Conservation (phyloP, 345 rosid species). For the Lagerstroemia speciosa region DNA sequence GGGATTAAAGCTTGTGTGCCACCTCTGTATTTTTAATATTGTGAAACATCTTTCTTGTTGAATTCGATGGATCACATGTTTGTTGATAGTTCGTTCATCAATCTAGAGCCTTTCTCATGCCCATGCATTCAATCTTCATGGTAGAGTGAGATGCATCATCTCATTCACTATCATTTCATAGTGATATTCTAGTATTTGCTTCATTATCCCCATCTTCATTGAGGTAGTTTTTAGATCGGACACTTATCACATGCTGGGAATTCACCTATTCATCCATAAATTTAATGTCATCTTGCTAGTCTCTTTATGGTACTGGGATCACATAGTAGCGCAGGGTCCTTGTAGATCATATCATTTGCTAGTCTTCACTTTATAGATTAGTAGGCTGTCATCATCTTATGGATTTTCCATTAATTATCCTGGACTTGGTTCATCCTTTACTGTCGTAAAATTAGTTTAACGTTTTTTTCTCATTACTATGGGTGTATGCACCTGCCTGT, state of each 20-base stretch:
- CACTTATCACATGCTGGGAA: not conserved
- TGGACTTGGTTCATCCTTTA: not conserved
- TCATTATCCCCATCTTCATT: not conserved
- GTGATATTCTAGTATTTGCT: not conserved
- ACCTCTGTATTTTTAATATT: not conserved
- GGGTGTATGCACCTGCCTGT: not conserved
- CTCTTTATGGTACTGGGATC: not conserved
- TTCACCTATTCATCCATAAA: not conserved
- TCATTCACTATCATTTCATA: not conserved
- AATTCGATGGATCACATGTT: not conserved
- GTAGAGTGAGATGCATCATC: not conserved
- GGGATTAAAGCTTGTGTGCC: not conserved
- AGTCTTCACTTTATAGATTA: not conserved
- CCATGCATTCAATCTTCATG: not conserved
- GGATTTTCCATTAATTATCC: not conserved
- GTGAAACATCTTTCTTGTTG: not conserved
- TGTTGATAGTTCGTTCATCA: not conserved
- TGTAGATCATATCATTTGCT: not conserved
- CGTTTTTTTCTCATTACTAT: not conserved
- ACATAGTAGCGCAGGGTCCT: not conserved
- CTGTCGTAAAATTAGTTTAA: not conserved
- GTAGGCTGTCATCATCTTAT: too few species aligned
- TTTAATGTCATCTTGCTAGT: not conserved
- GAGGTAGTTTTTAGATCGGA: not conserved
- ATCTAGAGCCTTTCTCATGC: not conserved